Base-by-base conservation (phyloP, 768 basidiomycete species). In the Phaeolepiota aurea region DNA sequence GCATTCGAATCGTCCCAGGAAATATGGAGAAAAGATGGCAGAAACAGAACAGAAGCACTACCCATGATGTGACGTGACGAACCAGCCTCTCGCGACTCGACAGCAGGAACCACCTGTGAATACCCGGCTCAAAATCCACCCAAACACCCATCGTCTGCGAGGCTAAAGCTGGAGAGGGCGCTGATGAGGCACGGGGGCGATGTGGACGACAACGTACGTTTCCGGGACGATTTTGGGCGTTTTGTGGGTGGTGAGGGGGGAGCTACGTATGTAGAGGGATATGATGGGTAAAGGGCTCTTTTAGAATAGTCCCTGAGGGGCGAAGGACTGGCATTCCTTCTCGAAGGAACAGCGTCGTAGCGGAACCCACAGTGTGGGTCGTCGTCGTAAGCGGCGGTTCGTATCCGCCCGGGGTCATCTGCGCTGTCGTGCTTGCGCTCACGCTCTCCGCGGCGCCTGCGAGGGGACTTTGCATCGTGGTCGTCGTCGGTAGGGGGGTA, bases 321-420 rank as follows among this genome's bases (percentile, higher is more conserved):
- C 25, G n/a, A 28, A 28, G 25, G 25, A 28, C 25, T 28, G 7
- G 7, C 25, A 28, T 7, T 28, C 25, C 25, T 28, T n/a, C 25
- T 7, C 25, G 7, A 7, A 28, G 25, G 25, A 28, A 7, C n/a
- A 28, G 25, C 25, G 25, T 28, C 7, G 7, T 7, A 7, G 25
- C n/a, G 25, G 25, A 28, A 28, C 35, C 44, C 36, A 40, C 42
- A 23, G 40, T 40, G 41, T 38, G 45, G n/a, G 20, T 40, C 28
- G n/a, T 23, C 14, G n/a, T 40, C 37, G 12, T 38, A n/a, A 20
- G 7, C 16, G 20, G 37, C 37, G 37, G 20, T 52, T 54, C 58
- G 62, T 66, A 66, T 66, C 63, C 65, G 66, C 50, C 62, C 61
- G 28, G 61, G 57, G 40, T 62, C 57, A 38, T 54, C 45, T 1